phyloP scores from a whole-genome alignment of 1,139 yeast species.

The Nadsonia commutata region DNA sequence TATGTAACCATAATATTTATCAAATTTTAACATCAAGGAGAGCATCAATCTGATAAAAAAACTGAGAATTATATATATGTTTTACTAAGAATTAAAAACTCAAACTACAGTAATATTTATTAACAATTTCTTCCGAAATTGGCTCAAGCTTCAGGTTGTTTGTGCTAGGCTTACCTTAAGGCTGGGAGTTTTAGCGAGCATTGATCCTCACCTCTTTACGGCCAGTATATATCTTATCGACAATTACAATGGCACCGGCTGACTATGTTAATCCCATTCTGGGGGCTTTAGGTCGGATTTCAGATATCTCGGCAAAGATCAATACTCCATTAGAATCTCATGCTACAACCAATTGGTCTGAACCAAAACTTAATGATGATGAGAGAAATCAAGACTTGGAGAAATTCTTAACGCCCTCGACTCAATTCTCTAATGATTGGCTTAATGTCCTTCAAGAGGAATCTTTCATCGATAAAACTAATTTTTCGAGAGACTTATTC shows the following conservation, averaged over 20 bases:
- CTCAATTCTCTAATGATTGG: conserved; percentile 21
- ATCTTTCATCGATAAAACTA: conserved; percentile 16
- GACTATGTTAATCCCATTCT: background rate
- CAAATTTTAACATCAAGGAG: too few species aligned
- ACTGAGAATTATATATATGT: too few species aligned
- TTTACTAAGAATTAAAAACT: too few species aligned
- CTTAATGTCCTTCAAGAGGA: conserved; percentile 21
- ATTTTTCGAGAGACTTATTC: conserved; percentile 22
- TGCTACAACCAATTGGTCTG: background rate
- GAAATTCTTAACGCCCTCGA: conserved; percentile 21
- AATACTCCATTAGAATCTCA: background rate
- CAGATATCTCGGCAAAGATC: background rate
- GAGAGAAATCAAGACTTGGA: conserved; percentile 12
- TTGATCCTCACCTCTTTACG: too few species aligned
- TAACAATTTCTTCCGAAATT: too few species aligned
- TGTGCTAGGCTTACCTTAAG: too few species aligned
- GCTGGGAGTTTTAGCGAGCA: too few species aligned
- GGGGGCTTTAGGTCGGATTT: background rate
- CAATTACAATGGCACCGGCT: background rate
- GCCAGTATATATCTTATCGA: too few species aligned
- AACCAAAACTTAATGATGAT: conserved; percentile 1
- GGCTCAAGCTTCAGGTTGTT: too few species aligned
- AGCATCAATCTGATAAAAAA: too few species aligned
- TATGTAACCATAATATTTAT: too few species aligned
- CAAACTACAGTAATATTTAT: too few species aligned